Base-by-base conservation (phyloP, 768 basidiomycete species). In the Naganishia onofrii region DNA sequence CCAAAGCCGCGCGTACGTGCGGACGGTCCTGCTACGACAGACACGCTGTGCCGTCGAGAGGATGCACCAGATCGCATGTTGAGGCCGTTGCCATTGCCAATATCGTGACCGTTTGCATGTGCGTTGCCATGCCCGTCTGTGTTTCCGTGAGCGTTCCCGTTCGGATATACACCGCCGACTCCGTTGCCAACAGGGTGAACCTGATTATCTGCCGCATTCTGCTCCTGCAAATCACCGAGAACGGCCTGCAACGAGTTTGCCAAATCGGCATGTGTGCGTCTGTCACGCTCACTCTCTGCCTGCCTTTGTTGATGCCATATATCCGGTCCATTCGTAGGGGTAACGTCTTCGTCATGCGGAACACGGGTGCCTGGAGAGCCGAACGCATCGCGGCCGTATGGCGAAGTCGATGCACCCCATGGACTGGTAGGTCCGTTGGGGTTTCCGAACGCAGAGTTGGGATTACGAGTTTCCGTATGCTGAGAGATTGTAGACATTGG, bases 31-130 rank as follows among this genome's bases (percentile, higher is more conserved):
- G 76, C 74, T 10, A 78, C 77, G 15, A 80, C 76, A 9, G 78
- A 79, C 13, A 80, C 76, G 44, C 74, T 76, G 54, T 80, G 79
- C 38, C 79, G 66, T 19, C 79, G 66, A 31, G 73, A 74, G 23
- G 75, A 76, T 0, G 76, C 73, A 13, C 79, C 79, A 2, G 77
- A 78, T 65, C 51, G 58, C 34, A 17, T 38, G 10, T 38, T 44
- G 7, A 32, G 44, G 21, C 56, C 69, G n/a, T 36, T 29, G 8
- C 28, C 42, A 29, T 63, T 52, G 17, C 1, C 53, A 26, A 17
- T 19, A 23, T 23, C 31, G 31, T 28, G 12, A 28, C 42, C 23
- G 26, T 36, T 64, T 17, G 26, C 36, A 9, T 44, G 15, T 21
- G 5, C 60, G 36, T 44, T 29, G 6, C 23, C 31, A 34, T 32